These are phyloP conservation scores for Vigna mungo DNA, from an alignment of 306 rosid species.

Conservation along the genomic window DNA sequence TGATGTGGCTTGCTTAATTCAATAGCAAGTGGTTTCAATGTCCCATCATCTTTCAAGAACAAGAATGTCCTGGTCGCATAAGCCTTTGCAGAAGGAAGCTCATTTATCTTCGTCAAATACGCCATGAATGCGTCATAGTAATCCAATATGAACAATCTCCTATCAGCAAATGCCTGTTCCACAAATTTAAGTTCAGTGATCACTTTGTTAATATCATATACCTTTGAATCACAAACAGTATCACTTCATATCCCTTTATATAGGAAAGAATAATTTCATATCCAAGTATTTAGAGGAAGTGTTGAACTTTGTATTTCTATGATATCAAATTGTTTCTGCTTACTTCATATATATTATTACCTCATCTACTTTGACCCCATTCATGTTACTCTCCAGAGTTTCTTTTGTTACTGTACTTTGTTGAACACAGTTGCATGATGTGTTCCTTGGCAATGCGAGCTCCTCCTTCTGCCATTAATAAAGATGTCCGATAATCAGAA, in stretches of 20 bases:
- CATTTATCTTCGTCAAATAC: conserved; percentile 60
- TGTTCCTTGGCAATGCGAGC: background rate
- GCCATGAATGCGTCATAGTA: conserved; percentile 71
- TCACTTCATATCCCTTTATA: background rate
- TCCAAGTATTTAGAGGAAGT: background rate
- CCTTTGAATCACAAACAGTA: background rate
- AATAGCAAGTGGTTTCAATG: conserved; percentile 73
- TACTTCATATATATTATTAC: conserved; percentile 9
- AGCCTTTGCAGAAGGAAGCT: conserved; percentile 44
- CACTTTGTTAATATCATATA: background rate
- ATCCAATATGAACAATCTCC: conserved; percentile 68
- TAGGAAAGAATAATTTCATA: background rate
- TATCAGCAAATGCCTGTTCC: conserved; percentile 58
- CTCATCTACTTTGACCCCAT: conserved; percentile 59
- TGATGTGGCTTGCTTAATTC: conserved; percentile 70
- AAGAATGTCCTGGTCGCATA: conserved; percentile 71
- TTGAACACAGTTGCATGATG: conserved; percentile 45
- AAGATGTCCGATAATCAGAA: no score
- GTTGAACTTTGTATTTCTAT: background rate
- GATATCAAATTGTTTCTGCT: no score
- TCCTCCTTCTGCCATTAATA: conserved; percentile 38
- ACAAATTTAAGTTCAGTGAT: conserved; percentile 5
- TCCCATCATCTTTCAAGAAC: conserved; percentile 65
- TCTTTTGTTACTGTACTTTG: conserved; percentile 58
- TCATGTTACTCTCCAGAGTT: conserved; percentile 49